Evolutionary conservation across 257 asterid species (phyloP).

Genomic region (Scutellaria barbata): DNA sequence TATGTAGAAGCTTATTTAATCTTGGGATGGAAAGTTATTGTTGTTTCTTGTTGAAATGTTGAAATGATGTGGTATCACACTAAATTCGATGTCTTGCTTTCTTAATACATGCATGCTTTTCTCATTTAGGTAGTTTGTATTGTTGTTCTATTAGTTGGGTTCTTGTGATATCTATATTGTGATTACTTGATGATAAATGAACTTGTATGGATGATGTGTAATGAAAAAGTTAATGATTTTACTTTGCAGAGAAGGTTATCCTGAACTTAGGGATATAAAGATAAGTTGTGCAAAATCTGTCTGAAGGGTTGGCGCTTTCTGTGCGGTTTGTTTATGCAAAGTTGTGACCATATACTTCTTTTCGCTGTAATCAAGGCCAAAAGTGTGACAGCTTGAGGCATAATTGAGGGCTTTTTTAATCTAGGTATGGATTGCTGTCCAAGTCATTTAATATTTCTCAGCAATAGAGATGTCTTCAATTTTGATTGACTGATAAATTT

Average conservation of each 20-base stretch:
- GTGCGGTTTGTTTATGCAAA: constrained; percentile 36
- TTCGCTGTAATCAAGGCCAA: constrained; percentile 43
- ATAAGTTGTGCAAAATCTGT: constrained; percentile 33
- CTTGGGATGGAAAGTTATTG: background rate
- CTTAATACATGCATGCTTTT: background rate
- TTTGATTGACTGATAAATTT: constrained; percentile 10
- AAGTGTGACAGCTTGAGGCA: constrained; percentile 34
- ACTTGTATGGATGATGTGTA: constrained; percentile 28
- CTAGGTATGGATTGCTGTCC: constrained; percentile 29
- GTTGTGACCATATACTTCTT: constrained; percentile 31
- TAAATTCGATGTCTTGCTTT: background rate
- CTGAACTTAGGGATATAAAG: constrained; percentile 38
- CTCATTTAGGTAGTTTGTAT: constrained; percentile 11
- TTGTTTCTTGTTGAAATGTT: background rate
- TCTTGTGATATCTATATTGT: constrained; percentile 29
- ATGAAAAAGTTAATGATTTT: constrained; percentile 23
- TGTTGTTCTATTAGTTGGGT: background rate
- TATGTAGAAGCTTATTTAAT: background rate
- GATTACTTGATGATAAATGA: constrained; percentile 16
- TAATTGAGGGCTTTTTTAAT: constrained; percentile 34
- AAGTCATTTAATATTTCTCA: constrained; percentile 23
- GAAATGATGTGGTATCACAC: background rate
- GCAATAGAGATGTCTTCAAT: constrained; percentile 12
- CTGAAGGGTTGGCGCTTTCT: constrained; percentile 34
- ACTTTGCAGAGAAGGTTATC: constrained; percentile 36